A percentile compares a stretch with the other conserved stretches of the same genome.
phyloP scores from a whole-genome alignment of 2,329 filamentous ascomycete species.

The Colletotrichum musicola region DNA sequence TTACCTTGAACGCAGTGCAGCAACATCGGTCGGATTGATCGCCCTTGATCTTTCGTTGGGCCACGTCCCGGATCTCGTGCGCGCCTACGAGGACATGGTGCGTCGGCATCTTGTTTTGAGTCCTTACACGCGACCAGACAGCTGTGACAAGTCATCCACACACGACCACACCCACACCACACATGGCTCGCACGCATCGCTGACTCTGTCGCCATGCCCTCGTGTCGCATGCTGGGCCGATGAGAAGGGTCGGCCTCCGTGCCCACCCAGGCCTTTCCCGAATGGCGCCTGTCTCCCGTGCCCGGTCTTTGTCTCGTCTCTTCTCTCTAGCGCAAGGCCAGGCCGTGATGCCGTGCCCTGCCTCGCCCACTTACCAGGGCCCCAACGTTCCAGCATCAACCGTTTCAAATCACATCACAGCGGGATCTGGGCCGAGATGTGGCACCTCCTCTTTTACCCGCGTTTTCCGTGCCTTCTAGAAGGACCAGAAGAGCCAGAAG shows the following conservation, averaged over 20 bases:
- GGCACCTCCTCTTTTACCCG: conserved; percentile 38
- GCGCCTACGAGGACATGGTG: conserved; percentile 15
- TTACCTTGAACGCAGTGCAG: background rate
- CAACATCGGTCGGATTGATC: conserved; percentile 22
- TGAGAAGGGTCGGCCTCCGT: conserved; percentile 27
- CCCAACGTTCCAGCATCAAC: conserved; percentile 36
- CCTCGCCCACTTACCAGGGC: conserved; percentile 24
- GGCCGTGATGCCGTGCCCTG: conserved; percentile 23
- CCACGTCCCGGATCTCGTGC: conserved; percentile 29
- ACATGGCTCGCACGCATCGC: conserved; percentile 35
- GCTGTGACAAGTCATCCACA: conserved; percentile 38
- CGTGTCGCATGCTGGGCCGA: conserved; percentile 33
- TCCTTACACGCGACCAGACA: conserved; percentile 19
- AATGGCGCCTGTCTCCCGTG: conserved; percentile 35
- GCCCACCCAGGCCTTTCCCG: conserved; percentile 32
- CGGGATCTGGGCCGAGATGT: conserved; percentile 36
- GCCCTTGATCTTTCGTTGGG: conserved; percentile 28
- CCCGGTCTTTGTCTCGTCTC: conserved; percentile 36
- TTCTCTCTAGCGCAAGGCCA: conserved; percentile 1
- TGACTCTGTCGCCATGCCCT: conserved; percentile 34
- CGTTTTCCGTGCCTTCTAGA: conserved; percentile 38
- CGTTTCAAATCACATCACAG: conserved; percentile 39
- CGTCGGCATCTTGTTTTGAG: conserved; percentile 31
- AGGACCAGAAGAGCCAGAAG: conserved; percentile 19
- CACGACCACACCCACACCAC: conserved; percentile 37